Percentiles rank a stretch among this genome's conserved stretches.
phyloP scores from a whole-genome alignment of 1,284 basidiomycete species.

The Ganoderma lucidum region DNA sequence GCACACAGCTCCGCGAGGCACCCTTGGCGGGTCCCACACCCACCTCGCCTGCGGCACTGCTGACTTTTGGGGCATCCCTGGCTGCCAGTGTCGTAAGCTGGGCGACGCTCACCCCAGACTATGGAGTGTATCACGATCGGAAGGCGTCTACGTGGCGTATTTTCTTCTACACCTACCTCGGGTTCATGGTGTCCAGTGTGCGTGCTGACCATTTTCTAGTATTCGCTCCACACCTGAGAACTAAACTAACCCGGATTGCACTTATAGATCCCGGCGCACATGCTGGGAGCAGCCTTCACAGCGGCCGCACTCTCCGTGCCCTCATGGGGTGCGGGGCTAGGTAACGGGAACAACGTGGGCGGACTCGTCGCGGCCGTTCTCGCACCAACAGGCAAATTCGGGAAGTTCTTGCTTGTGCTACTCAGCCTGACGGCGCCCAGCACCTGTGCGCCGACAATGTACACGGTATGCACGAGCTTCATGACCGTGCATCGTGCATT shows the following conservation, averaged over 20 bases:
- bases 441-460: conserved; percentile 77
- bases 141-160: conserved; percentile 51
- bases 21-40: conserved; percentile 39
- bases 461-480: conserved; percentile 77
- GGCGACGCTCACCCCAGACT: conserved; percentile 64
- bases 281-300: conserved; percentile 71
- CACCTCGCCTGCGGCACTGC: conserved; percentile 40
- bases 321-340: conserved; percentile 64
- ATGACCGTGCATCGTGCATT: conserved; percentile 71
- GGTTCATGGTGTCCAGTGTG: conserved; percentile 66
- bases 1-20: conserved; percentile 50
- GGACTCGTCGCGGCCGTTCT: conserved; percentile 54
- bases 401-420: conserved; percentile 66
- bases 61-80: conserved; percentile 45
- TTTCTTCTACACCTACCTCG: conserved; percentile 63
- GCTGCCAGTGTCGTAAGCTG: conserved; percentile 60
- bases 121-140: conserved; percentile 63
- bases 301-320: conserved; percentile 64
- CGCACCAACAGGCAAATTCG: conserved; percentile 55
- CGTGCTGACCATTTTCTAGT: conserved; percentile 31
- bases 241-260: conserved; percentile 8
- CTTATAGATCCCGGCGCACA: conserved; percentile 60
- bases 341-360: conserved; percentile 63
- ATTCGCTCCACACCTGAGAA: not conserved
- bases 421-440: conserved; percentile 63